These are phyloP conservation scores for Penicillium brevicompactum DNA, from an alignment of 2,329 filamentous ascomycete species.

Conservation along the genomic window DNA sequence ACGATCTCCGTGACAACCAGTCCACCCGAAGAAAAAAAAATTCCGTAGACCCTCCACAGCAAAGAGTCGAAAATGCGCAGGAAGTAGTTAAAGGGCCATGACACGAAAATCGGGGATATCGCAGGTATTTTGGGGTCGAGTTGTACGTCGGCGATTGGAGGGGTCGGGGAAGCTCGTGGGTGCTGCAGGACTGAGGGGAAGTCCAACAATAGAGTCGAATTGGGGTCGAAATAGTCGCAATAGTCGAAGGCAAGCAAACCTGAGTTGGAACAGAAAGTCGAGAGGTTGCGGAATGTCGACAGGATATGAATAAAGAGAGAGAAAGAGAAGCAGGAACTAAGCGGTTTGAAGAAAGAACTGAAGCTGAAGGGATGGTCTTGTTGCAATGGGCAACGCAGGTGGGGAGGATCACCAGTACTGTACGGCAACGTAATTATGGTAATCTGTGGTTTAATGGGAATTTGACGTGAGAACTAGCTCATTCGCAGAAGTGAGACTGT, in stretches of 20 bases:
- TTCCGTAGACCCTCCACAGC: conserved; percentile 24
- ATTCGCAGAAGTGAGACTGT: not conserved
- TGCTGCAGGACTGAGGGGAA: conserved; percentile 11
- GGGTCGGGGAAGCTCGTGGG: conserved; percentile 26
- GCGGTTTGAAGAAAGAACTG: conserved; percentile 38
- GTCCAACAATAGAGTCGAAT: conserved; percentile 1
- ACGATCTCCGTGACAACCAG: conserved; percentile 16
- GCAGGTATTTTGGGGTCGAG: not conserved
- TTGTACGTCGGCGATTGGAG: conserved; percentile 18
- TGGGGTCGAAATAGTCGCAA: too few relatives aligned
- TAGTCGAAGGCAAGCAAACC: not conserved
- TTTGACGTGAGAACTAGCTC: not conserved
- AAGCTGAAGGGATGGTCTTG: conserved; percentile 45
- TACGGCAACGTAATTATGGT: conserved; percentile 9
- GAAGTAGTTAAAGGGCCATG: conserved; percentile 34
- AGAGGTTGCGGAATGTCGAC: conserved; percentile 25
- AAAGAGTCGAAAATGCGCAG: conserved; percentile 21
- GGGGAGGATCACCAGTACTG: conserved; percentile 37
- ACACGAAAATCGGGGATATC: conserved; percentile 15
- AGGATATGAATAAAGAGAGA: conserved; percentile 24
- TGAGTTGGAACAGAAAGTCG: conserved; percentile 9
- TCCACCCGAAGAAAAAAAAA: conserved; percentile 2
- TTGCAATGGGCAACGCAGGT: conserved; percentile 46
- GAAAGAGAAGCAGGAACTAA: conserved; percentile 24
- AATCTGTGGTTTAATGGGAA: not conserved